Evolutionary conservation across 306 rosid genomes (phyloP), one percentile per base, ranked within the genome.

Genomic region (Trifolium subterraneum): DNA sequence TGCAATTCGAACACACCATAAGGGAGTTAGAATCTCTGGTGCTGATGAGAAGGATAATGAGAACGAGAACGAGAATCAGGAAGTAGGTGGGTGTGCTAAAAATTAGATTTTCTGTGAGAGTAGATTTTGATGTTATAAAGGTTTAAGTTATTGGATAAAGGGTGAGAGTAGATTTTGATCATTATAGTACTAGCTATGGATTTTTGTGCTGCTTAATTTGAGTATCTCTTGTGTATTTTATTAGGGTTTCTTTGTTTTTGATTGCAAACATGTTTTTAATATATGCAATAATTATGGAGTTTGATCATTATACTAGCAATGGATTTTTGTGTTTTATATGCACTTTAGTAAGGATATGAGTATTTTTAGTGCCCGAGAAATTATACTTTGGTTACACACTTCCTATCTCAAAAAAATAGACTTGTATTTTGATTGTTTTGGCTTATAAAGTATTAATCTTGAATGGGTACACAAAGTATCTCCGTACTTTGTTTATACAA

Each of bases 21-120:
- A 85, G 48, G 89, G 92, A 12, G 84, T 78, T 80, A 88, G 70
- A 85, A 76, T 88, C 72, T 72, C 78, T 64, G 77, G 36, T 50
- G 22, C 60, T 1, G 90, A 84, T n/a, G n/a, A n/a, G n/a, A n/a
- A n/a, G n/a, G n/a, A n/a, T n/a, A n/a, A n/a, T n/a, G 25, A 22
- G 25, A 22, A 22, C 2, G 82, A 5, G 66, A 62, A 5, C 33
- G 35, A 3, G 15, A 13, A 44, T 44, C n/a, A n/a, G n/a, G n/a
- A n/a, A n/a, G n/a, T n/a, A n/a, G n/a, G n/a, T n/a, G n/a, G n/a
- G n/a, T n/a, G n/a, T n/a, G n/a, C n/a, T n/a, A n/a, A n/a, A n/a
- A n/a, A n/a, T n/a, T n/a, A n/a, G n/a, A n/a, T n/a, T n/a, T n/a
- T n/a, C n/a, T n/a, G n/a, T n/a, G n/a, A n/a, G n/a, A n/a, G n/a